Evolutionary conservation across 805 yeast species (phyloP), one percentile per base, ranked within the genome.

Genomic region (Saccharomyces paradoxus): DNA sequence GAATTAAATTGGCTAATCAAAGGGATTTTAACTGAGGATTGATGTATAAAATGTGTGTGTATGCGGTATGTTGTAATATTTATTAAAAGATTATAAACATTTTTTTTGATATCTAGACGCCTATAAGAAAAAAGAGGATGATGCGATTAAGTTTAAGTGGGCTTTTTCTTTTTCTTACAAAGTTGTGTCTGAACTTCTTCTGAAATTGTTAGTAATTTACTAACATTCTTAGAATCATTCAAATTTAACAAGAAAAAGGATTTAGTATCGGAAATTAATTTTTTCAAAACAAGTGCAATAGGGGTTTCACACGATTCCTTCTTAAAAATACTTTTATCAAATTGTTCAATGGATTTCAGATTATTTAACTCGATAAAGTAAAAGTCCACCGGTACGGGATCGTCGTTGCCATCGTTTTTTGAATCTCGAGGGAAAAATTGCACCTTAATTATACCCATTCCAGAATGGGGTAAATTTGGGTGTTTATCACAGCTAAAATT

Each of bases 1-100:
- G 95, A 87, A 64, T 71, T 87, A 58, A 81, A 82, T 60, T 82
- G 89, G 87, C 71, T 86, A 52, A 76, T 87, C 41, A 84, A 82
- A 68, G 91, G 85, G 60, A 77, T 86, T 52, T 69, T 83, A n/a
- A 72, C 79, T 12, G 67, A 68, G 50, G 66, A 46, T 41, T 41
- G 26, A 46, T 28, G 28, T 47, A 14, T 13, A 22, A n/a, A 27
- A 31, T 14, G n/a, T 48, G 22, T 14, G 21, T 48, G 48, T 48
- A 54, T 48, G 28, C 17, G 48, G 41, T 41, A 24, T 17, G 37
- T 32, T 46, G 48, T 46, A 41, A 41, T 31, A 41, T 32, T 22
- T 28, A 44, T 28, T 10, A 14, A 31, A 26, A 14, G 53, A 26
- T n/a, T 27, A 17, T 44, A 29, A 27, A 22, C 30, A n/a, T 27